Percentiles rank a stretch among this genome's conserved stretches.
Conservation (phyloP, 2,329 filamentous ascomycete species). For the Ophiostoma sp. region DNA sequence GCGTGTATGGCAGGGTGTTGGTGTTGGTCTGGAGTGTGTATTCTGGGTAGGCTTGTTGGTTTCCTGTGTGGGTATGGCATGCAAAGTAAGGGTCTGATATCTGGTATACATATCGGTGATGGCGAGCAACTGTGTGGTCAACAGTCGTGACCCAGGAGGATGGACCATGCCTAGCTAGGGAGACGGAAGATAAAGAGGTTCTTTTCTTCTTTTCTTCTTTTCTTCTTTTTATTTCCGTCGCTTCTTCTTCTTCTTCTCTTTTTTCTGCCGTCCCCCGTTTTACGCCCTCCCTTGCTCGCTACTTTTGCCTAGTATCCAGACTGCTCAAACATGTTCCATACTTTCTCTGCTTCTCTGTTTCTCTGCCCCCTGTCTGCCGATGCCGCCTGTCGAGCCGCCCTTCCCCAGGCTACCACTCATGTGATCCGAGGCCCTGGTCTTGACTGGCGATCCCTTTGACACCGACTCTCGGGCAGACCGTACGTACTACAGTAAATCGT, state of each 20-base stretch:
- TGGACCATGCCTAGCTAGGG: too few species aligned
- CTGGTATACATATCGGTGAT: not conserved
- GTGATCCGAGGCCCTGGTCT: not conserved
- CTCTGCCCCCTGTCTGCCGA: not conserved
- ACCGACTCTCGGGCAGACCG: not conserved
- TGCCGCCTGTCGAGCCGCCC: not conserved
- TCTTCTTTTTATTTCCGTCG: not conserved
- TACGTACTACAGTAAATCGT: too few species aligned
- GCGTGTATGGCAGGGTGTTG: not conserved
- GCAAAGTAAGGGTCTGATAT: not conserved
- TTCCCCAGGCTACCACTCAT: conserved; percentile 4
- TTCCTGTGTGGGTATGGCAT: not conserved
- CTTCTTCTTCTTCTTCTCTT: not conserved
- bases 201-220: not conserved
- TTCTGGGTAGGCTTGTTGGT: not conserved
- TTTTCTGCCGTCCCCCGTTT: not conserved
- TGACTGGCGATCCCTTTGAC: not conserved
- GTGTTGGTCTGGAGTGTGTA: not conserved
- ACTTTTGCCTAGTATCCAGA: not conserved
- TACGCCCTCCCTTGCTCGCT: not conserved
- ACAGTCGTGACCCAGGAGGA: too few species aligned
- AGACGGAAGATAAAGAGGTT: not conserved
- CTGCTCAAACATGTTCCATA: not conserved
- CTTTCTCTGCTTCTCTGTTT: not conserved
- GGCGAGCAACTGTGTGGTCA: too few species aligned